phyloP scores from a whole-genome alignment of 1,284 basidiomycete species.

The Ganoderma lingzhi region DNA sequence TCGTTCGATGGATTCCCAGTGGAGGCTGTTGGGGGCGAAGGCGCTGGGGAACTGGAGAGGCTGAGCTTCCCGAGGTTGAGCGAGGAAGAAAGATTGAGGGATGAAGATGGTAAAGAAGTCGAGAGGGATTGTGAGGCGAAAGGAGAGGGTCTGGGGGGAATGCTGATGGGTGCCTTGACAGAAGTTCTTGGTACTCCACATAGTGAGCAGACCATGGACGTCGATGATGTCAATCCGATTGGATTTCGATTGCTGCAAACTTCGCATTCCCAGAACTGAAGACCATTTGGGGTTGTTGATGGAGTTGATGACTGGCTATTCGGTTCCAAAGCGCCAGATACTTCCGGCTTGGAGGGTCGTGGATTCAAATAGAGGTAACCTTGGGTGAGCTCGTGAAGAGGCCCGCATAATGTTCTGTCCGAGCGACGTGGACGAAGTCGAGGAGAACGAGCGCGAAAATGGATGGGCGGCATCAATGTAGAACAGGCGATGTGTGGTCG shows the following conservation, averaged over 20 bases:
- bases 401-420: constrained; percentile 92
- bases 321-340: background rate
- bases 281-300: constrained; percentile 31
- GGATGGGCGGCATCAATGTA: constrained; percentile 73
- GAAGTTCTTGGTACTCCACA: constrained; percentile 74
- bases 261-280: constrained; percentile 82
- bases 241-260: constrained; percentile 88
- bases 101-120: constrained; percentile 47
- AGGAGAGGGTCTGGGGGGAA: constrained; percentile 37
- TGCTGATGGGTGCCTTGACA: constrained; percentile 31
- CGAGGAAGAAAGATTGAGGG: constrained; percentile 40
- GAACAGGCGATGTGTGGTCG: constrained; percentile 89
- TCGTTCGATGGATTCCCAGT: constrained; percentile 27
- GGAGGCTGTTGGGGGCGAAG: constrained; percentile 27
- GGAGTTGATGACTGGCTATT: constrained; percentile 25
- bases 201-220: constrained; percentile 71
- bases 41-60: constrained; percentile 38
- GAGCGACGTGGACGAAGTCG: constrained; percentile 72
- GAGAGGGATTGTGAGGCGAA: constrained; percentile 41
- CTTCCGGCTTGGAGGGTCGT: constrained; percentile 26
- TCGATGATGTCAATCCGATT: constrained; percentile 68
- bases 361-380: constrained; percentile 79
- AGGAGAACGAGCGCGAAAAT: constrained; percentile 64
- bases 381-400: constrained; percentile 93
- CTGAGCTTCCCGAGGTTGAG: constrained; percentile 31